Conservation (phyloP, 768 basidiomycete species). For the Naganishia friedmannii region DNA sequence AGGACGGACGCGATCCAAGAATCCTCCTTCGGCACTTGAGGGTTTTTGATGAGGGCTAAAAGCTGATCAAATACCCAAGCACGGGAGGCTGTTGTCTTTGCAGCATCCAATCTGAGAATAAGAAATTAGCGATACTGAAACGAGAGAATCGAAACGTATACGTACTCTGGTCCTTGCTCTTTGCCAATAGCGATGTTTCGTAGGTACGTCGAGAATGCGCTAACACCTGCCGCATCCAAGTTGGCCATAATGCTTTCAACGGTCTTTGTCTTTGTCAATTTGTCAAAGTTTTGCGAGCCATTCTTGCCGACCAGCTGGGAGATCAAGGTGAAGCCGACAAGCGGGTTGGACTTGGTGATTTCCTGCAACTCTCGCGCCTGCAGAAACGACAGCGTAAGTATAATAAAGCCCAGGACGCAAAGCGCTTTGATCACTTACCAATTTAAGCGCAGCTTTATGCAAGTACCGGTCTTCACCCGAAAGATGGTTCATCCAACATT, state of each 20-base stretch:
- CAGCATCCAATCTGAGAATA: slow-evolving; percentile 20
- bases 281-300: slow-evolving; percentile 85
- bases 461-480: slow-evolving; percentile 81
- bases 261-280: slow-evolving; percentile 85
- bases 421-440: slow-evolving; percentile 57
- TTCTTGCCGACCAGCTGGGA: slow-evolving; percentile 76
- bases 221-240: slow-evolving; percentile 70
- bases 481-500: slow-evolving; percentile 93
- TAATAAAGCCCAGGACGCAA: not conserved
- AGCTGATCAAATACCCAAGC: slow-evolving; percentile 87
- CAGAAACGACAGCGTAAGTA: slow-evolving; percentile 1
- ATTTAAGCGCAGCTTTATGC: slow-evolving; percentile 80
- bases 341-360: slow-evolving; percentile 71
- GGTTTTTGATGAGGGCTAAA: slow-evolving; percentile 70
- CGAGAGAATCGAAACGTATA: slow-evolving; percentile 13
- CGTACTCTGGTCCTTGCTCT: slow-evolving; percentile 52
- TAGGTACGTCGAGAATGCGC: slow-evolving; percentile 1
- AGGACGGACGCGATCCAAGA: slow-evolving; percentile 70
- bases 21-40: slow-evolving; percentile 72
- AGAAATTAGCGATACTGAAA: not conserved
- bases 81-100: slow-evolving; percentile 49
- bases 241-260: slow-evolving; percentile 76
- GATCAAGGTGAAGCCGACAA: slow-evolving; percentile 78
- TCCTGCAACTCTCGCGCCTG: slow-evolving; percentile 73
- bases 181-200: slow-evolving; percentile 14